Percentiles rank a stretch among this genome's conserved stretches.
phyloP scores from a whole-genome alignment of 2,329 filamentous ascomycete species.

The Ceratocystis cacaofunesta region DNA sequence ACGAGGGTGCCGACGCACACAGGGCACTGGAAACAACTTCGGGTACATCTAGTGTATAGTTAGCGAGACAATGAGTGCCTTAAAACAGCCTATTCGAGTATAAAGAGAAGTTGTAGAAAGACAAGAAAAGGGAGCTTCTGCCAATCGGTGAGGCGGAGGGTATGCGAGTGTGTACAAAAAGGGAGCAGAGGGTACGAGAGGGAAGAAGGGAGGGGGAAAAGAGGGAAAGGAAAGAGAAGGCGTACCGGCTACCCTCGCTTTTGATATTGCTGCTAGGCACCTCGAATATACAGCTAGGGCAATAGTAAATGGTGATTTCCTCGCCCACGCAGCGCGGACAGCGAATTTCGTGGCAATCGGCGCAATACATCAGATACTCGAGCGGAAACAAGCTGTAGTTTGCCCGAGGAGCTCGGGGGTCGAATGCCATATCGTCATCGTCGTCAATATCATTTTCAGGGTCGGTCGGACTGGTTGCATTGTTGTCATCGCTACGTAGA shows the following conservation, averaged over 20 bases:
- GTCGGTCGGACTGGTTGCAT: slow-evolving; percentile 12
- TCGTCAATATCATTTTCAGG: slow-evolving; percentile 27
- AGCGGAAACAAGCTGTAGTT: slow-evolving; percentile 88
- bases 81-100: background rate
- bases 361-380: slow-evolving; percentile 88
- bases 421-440: slow-evolving; percentile 66
- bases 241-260: slow-evolving; percentile 80
- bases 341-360: slow-evolving; percentile 91
- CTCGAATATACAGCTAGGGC: slow-evolving; percentile 89
- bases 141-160: background rate
- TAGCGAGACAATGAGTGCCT: background rate
- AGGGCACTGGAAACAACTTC: slow-evolving; percentile 92
- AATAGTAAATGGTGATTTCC: slow-evolving; percentile 90
- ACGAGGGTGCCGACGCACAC: slow-evolving; percentile 61
- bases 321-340: slow-evolving; percentile 85
- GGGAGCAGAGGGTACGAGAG: background rate
- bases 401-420: slow-evolving; percentile 68
- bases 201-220: background rate
- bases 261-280: slow-evolving; percentile 86
- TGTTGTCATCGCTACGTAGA: slow-evolving; percentile 17
- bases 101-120: background rate
- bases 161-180: background rate
- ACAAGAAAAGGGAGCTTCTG: background rate
- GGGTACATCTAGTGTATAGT: slow-evolving; percentile 50
- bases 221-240: slow-evolving; percentile 15